Conservation (phyloP, 208 protist species). For the Endotrypanum monterogeii region DNA sequence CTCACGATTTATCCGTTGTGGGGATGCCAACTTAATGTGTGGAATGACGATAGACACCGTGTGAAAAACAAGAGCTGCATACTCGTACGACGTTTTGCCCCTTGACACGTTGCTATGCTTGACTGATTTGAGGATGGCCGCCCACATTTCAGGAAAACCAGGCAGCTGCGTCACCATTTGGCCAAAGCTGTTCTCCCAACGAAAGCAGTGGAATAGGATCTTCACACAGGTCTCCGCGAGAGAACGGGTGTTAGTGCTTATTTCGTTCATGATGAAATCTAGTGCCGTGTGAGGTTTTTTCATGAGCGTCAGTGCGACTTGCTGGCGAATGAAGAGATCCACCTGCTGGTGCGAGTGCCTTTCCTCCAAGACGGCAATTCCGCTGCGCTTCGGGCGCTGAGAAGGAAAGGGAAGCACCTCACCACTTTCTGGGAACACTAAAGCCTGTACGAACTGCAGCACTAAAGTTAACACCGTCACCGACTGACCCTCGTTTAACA, state of each 20-base stretch:
- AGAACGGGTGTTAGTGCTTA: constrained; percentile 43
- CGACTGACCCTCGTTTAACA: constrained; percentile 38
- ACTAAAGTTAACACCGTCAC: constrained; percentile 36
- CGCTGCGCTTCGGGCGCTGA: constrained; percentile 41
- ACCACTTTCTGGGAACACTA: constrained; percentile 76
- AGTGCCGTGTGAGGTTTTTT: constrained; percentile 71
- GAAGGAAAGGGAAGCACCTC: constrained; percentile 82
- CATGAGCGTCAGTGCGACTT: constrained; percentile 74
- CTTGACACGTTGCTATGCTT: constrained; percentile 44
- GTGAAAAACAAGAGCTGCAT: constrained; percentile 75
- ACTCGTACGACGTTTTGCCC: constrained; percentile 50
- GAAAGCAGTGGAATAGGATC: constrained; percentile 82
- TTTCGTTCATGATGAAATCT: constrained; percentile 62
- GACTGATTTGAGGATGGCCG: constrained; percentile 68
- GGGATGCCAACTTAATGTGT: constrained; percentile 85
- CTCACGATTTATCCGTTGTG: constrained; percentile 76
- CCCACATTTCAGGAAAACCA: constrained; percentile 78
- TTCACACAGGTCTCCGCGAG: constrained; percentile 67
- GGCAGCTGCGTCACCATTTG: constrained; percentile 70
- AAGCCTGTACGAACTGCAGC: constrained; percentile 47
- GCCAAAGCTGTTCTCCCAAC: constrained; percentile 85
- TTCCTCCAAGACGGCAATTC: constrained; percentile 41
- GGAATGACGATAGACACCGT: constrained; percentile 76
- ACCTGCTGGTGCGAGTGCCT: constrained; percentile 41
- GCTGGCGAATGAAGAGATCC: constrained; percentile 75